phyloP scores from a whole-genome alignment of 768 basidiomycete species.

The Boletus eberwhitei region DNA sequence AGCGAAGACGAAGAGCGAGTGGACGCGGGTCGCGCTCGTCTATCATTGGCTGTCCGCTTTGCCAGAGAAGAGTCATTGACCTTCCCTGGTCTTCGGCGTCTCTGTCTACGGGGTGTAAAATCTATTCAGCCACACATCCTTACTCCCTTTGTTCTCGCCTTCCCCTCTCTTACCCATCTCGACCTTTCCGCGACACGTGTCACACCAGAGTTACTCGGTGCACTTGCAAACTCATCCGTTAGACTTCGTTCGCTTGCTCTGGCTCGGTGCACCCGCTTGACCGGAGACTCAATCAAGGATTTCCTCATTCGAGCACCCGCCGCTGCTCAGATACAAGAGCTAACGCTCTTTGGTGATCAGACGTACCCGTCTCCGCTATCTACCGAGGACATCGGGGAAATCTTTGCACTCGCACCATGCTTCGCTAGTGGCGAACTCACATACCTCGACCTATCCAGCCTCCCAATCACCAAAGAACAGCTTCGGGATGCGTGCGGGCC shows the following conservation, averaged over 20 bases:
- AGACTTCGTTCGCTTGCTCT: conserved; percentile 77
- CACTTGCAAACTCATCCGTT: conserved; percentile 64
- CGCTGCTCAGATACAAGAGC: conserved; percentile 60
- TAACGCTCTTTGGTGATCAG: conserved; percentile 87
- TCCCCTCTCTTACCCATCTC: conserved; percentile 84
- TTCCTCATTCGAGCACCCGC: conserved; percentile 71
- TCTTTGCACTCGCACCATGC: conserved; percentile 74
- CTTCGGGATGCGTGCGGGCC: conserved; percentile 49
- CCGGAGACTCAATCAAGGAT: conserved; percentile 69
- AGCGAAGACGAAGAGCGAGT: conserved; percentile 38
- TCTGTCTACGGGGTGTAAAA: conserved; percentile 80
- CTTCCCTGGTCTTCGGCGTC: conserved; percentile 71
- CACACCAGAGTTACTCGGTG: conserved; percentile 67
- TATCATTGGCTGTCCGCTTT: conserved; percentile 31
- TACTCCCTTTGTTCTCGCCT: conserved; percentile 71
- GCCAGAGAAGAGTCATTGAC: conserved; percentile 47
- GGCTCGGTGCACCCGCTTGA: conserved; percentile 81
- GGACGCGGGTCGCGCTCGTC: conserved; percentile 34
- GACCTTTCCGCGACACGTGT: conserved; percentile 89
- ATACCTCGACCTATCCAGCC: conserved; percentile 88
- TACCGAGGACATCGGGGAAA: conserved; percentile 58
- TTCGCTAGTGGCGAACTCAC: conserved; percentile 70
- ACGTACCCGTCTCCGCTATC: conserved; percentile 76
- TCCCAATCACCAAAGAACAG: conserved; percentile 62
- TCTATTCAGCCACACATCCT: conserved; percentile 69